Conservation (phyloP, 345 rosid species). For the Dipteronia sinensis region DNA sequence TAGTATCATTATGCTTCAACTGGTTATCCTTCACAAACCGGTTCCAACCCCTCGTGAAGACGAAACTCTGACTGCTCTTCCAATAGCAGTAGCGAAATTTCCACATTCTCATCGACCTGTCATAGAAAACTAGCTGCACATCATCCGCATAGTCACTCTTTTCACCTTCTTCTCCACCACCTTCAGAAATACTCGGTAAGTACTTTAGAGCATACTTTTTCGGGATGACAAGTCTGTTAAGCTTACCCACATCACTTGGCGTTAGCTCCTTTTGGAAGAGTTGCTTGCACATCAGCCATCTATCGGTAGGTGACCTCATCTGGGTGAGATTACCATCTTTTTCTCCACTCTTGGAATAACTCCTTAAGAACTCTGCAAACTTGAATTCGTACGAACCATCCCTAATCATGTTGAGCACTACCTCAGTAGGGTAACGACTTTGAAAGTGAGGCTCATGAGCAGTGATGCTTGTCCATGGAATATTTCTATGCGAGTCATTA, state of each 20-base stretch:
- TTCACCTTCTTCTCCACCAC: not conserved
- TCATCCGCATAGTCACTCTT: constrained; percentile 25
- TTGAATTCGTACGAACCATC: constrained; percentile 52
- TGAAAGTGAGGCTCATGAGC: constrained; percentile 51
- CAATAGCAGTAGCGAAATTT: constrained; percentile 86
- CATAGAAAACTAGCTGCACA: constrained; percentile 54
- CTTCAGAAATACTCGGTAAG: constrained; percentile 30
- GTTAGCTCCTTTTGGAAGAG: constrained; percentile 65
- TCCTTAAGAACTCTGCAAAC: constrained; percentile 39
- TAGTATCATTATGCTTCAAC: constrained; percentile 54
- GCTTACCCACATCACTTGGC: constrained; percentile 70
- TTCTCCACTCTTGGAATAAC: constrained; percentile 3
- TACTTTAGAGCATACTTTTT: constrained; percentile 52
- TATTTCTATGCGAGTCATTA: constrained; percentile 46
- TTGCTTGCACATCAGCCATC: constrained; percentile 31
- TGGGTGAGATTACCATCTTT: constrained; percentile 1
- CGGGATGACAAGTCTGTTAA: constrained; percentile 69
- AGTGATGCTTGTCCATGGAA: constrained; percentile 35
- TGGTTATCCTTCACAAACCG: constrained; percentile 66
- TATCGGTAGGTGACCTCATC: not conserved
- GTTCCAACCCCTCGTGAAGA: constrained; percentile 89
- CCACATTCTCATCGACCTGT: constrained; percentile 71
- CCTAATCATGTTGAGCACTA: constrained; percentile 52
- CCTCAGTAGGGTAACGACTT: constrained; percentile 36
- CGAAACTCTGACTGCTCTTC: constrained; percentile 88